phyloP scores from a whole-genome alignment of 169 alveolate genomes.

The Plasmodium vinckei region DNA sequence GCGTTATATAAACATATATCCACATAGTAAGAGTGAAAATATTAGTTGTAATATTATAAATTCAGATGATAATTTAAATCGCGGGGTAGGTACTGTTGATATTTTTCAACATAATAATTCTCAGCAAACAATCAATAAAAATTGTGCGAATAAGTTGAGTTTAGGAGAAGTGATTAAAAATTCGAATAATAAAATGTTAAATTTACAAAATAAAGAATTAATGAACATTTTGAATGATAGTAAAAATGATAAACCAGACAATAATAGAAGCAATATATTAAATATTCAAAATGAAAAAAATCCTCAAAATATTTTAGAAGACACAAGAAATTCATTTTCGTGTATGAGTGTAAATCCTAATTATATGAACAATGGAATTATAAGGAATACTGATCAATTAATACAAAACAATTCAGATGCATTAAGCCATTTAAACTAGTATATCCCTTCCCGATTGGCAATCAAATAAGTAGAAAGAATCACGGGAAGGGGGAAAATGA shows the following conservation, averaged over 20 bases:
- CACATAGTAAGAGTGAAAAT: constrained; percentile 9
- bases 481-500: constrained; percentile 62
- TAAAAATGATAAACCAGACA: constrained; percentile 1
- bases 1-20: constrained; percentile 10
- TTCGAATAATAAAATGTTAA: constrained; percentile 46
- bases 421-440: constrained; percentile 55
- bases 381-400: constrained; percentile 9
- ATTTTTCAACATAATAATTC: constrained; percentile 10
- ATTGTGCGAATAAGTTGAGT: constrained; percentile 4
- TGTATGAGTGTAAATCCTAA: not conserved
- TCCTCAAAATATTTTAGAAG: constrained; percentile 16
- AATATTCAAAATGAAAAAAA: constrained; percentile 4
- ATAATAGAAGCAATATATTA: not conserved
- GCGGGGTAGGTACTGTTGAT: not conserved
- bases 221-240: constrained; percentile 42
- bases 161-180: constrained; percentile 23
- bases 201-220: constrained; percentile 48
- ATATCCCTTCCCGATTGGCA: constrained; percentile 59
- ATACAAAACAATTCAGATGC: constrained; percentile 5
- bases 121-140: not conserved
- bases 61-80: not conserved
- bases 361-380: constrained; percentile 8
- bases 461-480: constrained; percentile 12
- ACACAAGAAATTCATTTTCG: constrained; percentile 1
- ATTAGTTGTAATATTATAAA: not conserved